A percentile compares a stretch with the other conserved stretches of the same genome.
These are phyloP conservation scores for Saturnispora ahearnii DNA, from an alignment of 805 yeast genomes.

Conservation along the genomic window DNA sequence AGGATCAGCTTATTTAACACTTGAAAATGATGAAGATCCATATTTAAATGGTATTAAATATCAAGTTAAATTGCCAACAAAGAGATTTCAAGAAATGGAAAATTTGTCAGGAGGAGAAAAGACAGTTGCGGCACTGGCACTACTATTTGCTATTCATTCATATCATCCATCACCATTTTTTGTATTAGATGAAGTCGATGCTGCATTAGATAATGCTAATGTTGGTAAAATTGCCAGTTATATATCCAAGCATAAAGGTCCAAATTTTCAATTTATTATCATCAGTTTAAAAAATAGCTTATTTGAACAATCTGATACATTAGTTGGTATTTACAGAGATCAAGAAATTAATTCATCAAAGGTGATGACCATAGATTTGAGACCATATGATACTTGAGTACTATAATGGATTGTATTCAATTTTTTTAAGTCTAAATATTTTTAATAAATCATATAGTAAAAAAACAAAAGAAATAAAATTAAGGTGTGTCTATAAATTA, in stretches of 20 bases:
- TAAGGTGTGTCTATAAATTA: neutral
- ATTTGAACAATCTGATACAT: slow-evolving; percentile 80
- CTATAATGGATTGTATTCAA: neutral
- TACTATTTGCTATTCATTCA: slow-evolving; percentile 84
- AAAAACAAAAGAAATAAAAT: neutral
- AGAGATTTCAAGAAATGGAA: slow-evolving; percentile 87
- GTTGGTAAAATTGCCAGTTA: slow-evolving; percentile 83
- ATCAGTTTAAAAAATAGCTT: slow-evolving; percentile 82
- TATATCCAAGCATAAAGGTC: slow-evolving; percentile 64
- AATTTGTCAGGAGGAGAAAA: slow-evolving; percentile 94
- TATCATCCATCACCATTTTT: slow-evolving; percentile 92
- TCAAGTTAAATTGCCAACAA: slow-evolving; percentile 95
- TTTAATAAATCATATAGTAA: neutral
- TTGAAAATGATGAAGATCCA: slow-evolving; percentile 88
- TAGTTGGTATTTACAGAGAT: slow-evolving; percentile 88
- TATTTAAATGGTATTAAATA: slow-evolving; percentile 74
- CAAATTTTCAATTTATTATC: slow-evolving; percentile 82
- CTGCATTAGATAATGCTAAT: slow-evolving; percentile 87
- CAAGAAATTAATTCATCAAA: slow-evolving; percentile 64
- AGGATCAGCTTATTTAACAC: slow-evolving; percentile 83
- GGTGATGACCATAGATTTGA: slow-evolving; percentile 64
- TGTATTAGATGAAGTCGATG: slow-evolving; percentile 95
- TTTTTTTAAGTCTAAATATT: neutral
- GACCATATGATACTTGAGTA: slow-evolving; percentile 38
- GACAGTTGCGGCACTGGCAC: slow-evolving; percentile 90